phyloP scores from a whole-genome alignment of 345 rosid genomes.

The Citrus australasica region DNA sequence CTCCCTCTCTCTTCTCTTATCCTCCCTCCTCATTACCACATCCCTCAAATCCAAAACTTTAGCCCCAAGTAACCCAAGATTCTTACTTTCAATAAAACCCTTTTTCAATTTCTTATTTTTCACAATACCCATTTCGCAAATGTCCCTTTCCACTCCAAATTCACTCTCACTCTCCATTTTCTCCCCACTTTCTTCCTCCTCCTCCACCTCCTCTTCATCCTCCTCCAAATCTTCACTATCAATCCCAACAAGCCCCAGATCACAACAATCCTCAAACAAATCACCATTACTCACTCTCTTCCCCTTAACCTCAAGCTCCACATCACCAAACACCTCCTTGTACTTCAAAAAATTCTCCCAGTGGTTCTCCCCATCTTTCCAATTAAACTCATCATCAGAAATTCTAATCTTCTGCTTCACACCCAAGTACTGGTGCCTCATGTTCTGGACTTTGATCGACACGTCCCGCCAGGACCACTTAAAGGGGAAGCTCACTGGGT shows the following conservation, averaged over 20 bases:
- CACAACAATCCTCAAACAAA: slow-evolving; percentile 36
- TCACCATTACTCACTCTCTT: slow-evolving; percentile 40
- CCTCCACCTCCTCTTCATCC: slow-evolving; percentile 46
- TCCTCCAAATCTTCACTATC: slow-evolving; percentile 53
- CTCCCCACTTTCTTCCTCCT: slow-evolving; percentile 29
- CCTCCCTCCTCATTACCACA: slow-evolving; percentile 48
- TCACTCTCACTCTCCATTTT: slow-evolving; percentile 34
- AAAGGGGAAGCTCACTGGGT: slow-evolving; percentile 61
- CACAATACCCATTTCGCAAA: slow-evolving; percentile 21
- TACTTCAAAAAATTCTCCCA: slow-evolving; percentile 77
- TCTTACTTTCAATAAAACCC: slow-evolving; percentile 27
- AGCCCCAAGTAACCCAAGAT: slow-evolving; percentile 44
- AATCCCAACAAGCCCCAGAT: slow-evolving; percentile 43
- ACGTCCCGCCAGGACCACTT: slow-evolving; percentile 85
- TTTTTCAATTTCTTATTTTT: slow-evolving; percentile 33
- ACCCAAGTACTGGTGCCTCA: slow-evolving; percentile 81
- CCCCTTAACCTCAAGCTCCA: slow-evolving; percentile 62
- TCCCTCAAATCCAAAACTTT: slow-evolving; percentile 56
- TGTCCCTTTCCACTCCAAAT: slow-evolving; percentile 28
- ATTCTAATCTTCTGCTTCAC: slow-evolving; percentile 78
- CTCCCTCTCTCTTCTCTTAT: slow-evolving; percentile 57
- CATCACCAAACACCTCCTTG: slow-evolving; percentile 74
- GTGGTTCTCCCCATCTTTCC: slow-evolving; percentile 74
- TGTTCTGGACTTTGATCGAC: slow-evolving; percentile 77
- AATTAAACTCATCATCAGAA: slow-evolving; percentile 49